Conservation (phyloP, 805 yeast genomes). For the Maudiozyma saulgeensis region DNA sequence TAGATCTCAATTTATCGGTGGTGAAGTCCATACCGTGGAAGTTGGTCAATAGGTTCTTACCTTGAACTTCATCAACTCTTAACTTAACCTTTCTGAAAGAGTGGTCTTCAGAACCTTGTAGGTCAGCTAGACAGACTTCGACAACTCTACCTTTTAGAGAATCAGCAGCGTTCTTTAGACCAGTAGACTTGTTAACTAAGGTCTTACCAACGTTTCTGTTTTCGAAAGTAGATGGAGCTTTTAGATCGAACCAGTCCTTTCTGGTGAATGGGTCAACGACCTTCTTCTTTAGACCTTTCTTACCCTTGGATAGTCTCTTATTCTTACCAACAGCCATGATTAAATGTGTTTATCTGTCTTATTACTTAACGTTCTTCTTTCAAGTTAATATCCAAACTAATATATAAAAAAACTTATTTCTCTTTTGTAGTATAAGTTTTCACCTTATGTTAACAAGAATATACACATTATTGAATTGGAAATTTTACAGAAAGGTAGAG, state of each 20-base stretch:
- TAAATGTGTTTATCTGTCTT: conserved; percentile 3
- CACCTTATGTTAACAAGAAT: no score
- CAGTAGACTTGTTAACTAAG: conserved; percentile 94
- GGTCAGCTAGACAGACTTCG: conserved; percentile 91
- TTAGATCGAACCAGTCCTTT: conserved; percentile 96
- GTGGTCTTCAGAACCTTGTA: conserved; percentile 98
- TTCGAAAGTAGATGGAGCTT: conserved; percentile 97
- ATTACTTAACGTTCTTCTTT: neutral
- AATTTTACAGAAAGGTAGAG: no score
- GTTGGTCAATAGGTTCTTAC: conserved; percentile 96
- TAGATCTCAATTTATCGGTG: conserved; percentile 91
- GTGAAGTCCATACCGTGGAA: conserved; percentile 99
- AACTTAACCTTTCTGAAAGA: conserved; percentile 93
- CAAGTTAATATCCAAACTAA: neutral
- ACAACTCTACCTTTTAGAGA: conserved; percentile 96
- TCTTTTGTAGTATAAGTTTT: neutral
- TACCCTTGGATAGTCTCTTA: conserved; percentile 75
- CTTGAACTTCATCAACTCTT: conserved; percentile 98
- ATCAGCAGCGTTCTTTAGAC: conserved; percentile 95
- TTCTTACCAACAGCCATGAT: conserved; percentile 77
- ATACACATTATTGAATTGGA: no score
- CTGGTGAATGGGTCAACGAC: conserved; percentile 98
- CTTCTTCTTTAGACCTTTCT: conserved; percentile 98
- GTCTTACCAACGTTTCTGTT: conserved; percentile 98
- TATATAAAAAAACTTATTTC: neutral